These are phyloP conservation scores for Thuja plicata DNA, from an alignment of 83 land plant genomes.

Conservation along the genomic window DNA sequence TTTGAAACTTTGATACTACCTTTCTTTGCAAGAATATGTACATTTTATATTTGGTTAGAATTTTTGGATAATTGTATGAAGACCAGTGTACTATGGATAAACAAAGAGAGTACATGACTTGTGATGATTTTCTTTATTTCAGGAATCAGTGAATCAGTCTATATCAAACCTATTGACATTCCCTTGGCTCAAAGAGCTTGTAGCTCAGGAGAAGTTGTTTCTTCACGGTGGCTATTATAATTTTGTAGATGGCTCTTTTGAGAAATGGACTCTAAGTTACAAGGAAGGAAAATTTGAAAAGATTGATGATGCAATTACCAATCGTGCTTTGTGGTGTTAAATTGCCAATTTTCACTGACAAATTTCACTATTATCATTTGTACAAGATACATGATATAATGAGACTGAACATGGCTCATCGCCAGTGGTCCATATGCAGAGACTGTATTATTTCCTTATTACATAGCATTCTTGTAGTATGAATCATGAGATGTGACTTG, in stretches of 20 bases:
- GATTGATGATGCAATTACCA: conserved; percentile 16
- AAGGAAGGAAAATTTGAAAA: conserved; percentile 20
- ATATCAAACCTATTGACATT: conserved; percentile 63
- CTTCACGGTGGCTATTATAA: conserved; percentile 94
- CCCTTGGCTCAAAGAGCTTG: conserved; percentile 81
- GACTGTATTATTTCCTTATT: not conserved
- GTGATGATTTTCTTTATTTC: conserved; percentile 14
- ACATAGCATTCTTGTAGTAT: not conserved
- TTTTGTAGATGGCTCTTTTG: conserved; percentile 75
- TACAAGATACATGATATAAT: not conserved
- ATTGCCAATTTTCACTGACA: not conserved
- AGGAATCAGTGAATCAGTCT: conserved; percentile 84
- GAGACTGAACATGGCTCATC: not conserved
- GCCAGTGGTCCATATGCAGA: not conserved
- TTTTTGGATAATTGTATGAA: not conserved
- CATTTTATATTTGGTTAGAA: not conserved
- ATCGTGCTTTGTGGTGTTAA: conserved; percentile 41
- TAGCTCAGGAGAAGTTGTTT: conserved; percentile 37
- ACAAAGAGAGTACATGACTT: not conserved
- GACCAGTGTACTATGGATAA: not conserved
- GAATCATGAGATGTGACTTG: not conserved
- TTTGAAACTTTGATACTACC: conserved; percentile 15
- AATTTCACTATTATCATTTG: not conserved
- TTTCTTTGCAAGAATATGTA: not conserved
- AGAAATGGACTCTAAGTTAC: conserved; percentile 74